These are phyloP conservation scores for Lachnellula hyalina DNA, from an alignment of 2,329 filamentous ascomycete genomes.

Conservation along the genomic window DNA sequence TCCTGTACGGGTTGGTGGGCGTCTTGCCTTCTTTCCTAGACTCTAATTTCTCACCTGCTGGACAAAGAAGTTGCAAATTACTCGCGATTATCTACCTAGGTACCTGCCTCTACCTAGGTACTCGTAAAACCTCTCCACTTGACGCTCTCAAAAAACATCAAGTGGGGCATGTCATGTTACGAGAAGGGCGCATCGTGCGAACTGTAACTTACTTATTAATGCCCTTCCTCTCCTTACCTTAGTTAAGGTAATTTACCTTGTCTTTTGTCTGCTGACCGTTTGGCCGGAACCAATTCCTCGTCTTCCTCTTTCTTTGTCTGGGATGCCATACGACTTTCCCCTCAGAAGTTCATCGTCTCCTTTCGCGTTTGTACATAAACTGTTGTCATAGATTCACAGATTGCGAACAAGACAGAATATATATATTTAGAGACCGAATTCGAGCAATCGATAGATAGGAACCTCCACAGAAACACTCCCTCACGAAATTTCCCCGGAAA, in stretches of 20 bases:
- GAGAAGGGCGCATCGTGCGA: conserved; percentile 6
- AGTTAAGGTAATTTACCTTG: conserved; percentile 7
- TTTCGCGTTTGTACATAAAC: too few species aligned
- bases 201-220: not conserved
- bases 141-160: too few species aligned
- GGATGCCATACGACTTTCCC: not conserved
- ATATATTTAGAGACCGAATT: not conserved
- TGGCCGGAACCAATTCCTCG: conserved; percentile 7
- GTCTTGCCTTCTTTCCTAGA: too few species aligned
- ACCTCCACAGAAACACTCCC: not conserved
- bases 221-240: not conserved
- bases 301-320: not conserved
- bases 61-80: too few species aligned
- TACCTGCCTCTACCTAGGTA: too few species aligned
- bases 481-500: not conserved
- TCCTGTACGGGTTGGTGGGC: too few species aligned
- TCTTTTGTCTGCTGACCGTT: conserved; percentile 10
- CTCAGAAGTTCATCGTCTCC: not conserved
- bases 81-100: too few species aligned
- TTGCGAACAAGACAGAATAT: not conserved
- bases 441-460: not conserved
- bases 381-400: not conserved
- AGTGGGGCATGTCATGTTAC: not conserved
- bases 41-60: too few species aligned
- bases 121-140: too few species aligned